phyloP scores from a whole-genome alignment of 2,329 filamentous ascomycete genomes.

The Alternaria ethzedia region DNA sequence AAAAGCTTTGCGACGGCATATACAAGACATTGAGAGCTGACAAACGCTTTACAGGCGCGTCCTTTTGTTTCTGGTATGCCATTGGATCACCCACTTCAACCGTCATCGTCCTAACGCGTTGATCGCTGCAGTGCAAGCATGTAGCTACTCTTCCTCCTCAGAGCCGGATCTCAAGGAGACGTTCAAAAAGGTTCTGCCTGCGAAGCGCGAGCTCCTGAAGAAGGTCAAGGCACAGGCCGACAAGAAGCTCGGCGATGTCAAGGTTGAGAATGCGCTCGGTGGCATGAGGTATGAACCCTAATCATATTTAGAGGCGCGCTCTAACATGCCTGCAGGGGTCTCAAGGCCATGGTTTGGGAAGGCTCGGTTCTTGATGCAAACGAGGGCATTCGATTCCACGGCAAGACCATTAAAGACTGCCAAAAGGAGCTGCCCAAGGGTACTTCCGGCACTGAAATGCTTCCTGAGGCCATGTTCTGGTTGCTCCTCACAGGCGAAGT shows the following conservation, averaged over 20 bases:
- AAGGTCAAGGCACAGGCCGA: constrained; percentile 86
- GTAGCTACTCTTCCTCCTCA: constrained; percentile 73
- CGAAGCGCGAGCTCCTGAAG: constrained; percentile 91
- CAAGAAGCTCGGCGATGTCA: constrained; percentile 89
- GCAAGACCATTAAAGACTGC: constrained; percentile 97
- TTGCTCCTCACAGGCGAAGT: constrained; percentile 92
- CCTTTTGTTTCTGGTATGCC: constrained; percentile 47
- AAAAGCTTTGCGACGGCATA: not conserved
- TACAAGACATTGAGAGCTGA: constrained; percentile 13
- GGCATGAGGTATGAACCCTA: constrained; percentile 74
- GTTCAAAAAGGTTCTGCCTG: constrained; percentile 82
- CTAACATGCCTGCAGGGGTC: constrained; percentile 60
- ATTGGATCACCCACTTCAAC: constrained; percentile 20
- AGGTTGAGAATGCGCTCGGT: constrained; percentile 90
- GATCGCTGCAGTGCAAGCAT: constrained; percentile 45
- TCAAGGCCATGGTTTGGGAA: constrained; percentile 99
- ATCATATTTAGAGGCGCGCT: not conserved
- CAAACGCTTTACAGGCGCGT: constrained; percentile 30
- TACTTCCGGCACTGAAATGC: constrained; percentile 90
- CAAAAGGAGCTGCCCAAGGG: constrained; percentile 93
- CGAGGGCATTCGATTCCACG: constrained; percentile 98
- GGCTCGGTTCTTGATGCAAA: constrained; percentile 95
- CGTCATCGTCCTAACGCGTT: constrained; percentile 17
- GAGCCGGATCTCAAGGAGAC: constrained; percentile 91
- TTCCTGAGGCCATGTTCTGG: constrained; percentile 99